Evolutionary conservation across 1,284 basidiomycete species (phyloP).

Genomic region (Sparassis latifolia): DNA sequence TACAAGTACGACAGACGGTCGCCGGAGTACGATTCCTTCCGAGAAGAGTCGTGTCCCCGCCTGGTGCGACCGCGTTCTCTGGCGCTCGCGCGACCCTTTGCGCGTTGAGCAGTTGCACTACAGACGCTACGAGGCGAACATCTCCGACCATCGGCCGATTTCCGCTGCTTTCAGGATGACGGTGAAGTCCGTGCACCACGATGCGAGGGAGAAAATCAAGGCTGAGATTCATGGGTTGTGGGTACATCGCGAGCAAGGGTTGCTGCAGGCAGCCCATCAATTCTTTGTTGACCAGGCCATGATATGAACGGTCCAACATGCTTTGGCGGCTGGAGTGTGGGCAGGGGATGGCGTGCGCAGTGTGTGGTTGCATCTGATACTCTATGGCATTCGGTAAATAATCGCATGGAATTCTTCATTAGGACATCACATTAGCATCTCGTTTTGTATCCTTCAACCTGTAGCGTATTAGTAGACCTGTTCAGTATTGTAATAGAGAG

Average conservation of each 20-base stretch:
- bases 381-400: not conserved
- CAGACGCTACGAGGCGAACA: slow-evolving; percentile 73
- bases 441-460: slow-evolving; percentile 1
- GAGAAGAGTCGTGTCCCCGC: slow-evolving; percentile 88
- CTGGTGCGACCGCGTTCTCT: slow-evolving; percentile 95
- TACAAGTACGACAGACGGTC: slow-evolving; percentile 92
- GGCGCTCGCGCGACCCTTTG: slow-evolving; percentile 54
- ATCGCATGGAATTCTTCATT: slow-evolving; percentile 1
- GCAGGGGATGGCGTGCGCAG: not conserved
- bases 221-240: slow-evolving; percentile 51
- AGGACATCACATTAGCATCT: not conserved
- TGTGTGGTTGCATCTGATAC: not conserved
- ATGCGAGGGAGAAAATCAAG: slow-evolving; percentile 50
- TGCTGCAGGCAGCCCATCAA: slow-evolving; percentile 43
- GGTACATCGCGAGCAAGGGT: slow-evolving; percentile 47
- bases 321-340: not conserved
- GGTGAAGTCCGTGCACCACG: slow-evolving; percentile 65
- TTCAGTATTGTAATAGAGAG: not conserved
- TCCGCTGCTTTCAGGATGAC: slow-evolving; percentile 71
- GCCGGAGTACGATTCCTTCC: slow-evolving; percentile 79
- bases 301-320: slow-evolving; percentile 11
- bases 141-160: slow-evolving; percentile 84
- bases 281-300: slow-evolving; percentile 43
- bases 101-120: slow-evolving; percentile 65
- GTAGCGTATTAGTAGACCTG: not conserved